Evolutionary conservation across 257 asterid genomes (phyloP).

Genomic region (Coffea eugenioides): DNA sequence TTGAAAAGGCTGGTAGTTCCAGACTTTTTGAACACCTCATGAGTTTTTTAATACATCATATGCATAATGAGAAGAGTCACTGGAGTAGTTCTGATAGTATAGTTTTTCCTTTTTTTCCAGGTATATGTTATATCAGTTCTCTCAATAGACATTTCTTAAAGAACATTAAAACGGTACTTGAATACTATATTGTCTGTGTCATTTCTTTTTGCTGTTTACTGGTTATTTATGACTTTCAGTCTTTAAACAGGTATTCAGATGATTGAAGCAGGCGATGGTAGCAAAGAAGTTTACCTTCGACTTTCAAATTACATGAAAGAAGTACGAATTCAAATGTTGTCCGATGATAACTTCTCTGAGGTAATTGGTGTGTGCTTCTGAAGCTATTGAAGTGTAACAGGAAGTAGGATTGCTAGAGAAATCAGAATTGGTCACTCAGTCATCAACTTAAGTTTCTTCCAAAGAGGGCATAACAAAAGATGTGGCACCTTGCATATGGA

Average conservation of each 20-base stretch:
- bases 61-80: background rate
- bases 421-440: background rate
- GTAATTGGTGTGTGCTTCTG: constrained; percentile 33
- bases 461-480: background rate
- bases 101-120: background rate
- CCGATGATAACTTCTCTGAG: constrained; percentile 73
- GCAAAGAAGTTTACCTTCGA: constrained; percentile 42
- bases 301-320: constrained; percentile 59
- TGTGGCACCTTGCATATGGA: background rate
- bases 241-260: constrained; percentile 52
- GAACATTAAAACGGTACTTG: background rate
- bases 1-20: background rate
- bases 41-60: background rate
- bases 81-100: background rate
- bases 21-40: constrained; percentile 5
- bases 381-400: background rate
- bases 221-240: constrained; percentile 11
- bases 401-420: background rate
- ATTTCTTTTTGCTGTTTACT: background rate
- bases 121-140: background rate
- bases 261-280: constrained; percentile 43
- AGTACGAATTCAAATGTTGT: constrained; percentile 48
- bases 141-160: background rate
- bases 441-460: background rate
- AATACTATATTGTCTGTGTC: background rate